Evolutionary conservation across 805 yeast genomes (phyloP), one percentile per base, ranked within the genome.

Genomic region (Scheffersomyces stipitis): DNA sequence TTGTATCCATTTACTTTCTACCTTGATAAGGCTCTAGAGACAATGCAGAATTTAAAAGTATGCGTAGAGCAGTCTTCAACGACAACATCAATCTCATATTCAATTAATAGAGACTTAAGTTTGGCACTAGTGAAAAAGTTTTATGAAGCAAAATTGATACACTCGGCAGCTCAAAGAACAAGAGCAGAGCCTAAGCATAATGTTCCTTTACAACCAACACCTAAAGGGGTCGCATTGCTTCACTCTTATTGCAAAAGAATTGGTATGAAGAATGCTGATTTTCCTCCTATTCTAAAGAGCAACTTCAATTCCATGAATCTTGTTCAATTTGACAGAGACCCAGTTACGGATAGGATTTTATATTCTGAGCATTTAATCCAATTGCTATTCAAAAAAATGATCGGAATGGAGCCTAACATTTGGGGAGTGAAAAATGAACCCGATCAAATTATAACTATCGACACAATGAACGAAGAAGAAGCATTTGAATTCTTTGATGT

Each of bases 151-250:
- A 80, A 78, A 44, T 59, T 87, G 1, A 46, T 88, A 7, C 96
- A 88, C 54, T 75, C 78, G 10, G 96, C 96, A 0, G 75, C 77
- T 3, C 89, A 84, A 44, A 65, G 91, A 49, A 87, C 96, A 0
- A 55, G 84, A 29, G 45, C 54, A 10, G 62, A 55, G 28, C 70
- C 81, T 4, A 73, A 72, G 34, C 60, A 51, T 0, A 64, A 60
- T 3, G 63, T 69, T 0, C 41, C 66, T 2, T 53, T 87, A 18
- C 97, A 91, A 54, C 96, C 96, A 3, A 87, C 96, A 0, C 89
- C 97, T 0, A 91, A 91, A 52, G 98, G 97, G 1, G 79, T 88
- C 5, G 81, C 88, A 0, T 52, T 87, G 0, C 58, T 90, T 2
- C 78, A 77, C 33, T 64, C 69, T 13, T 87, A 81, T 54, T 79